Percentiles rank a stretch among this genome's conserved stretches.
Evolutionary conservation across 352 stramenopile genomes (phyloP).

Genomic region (Phytophthora hibernalis): DNA sequence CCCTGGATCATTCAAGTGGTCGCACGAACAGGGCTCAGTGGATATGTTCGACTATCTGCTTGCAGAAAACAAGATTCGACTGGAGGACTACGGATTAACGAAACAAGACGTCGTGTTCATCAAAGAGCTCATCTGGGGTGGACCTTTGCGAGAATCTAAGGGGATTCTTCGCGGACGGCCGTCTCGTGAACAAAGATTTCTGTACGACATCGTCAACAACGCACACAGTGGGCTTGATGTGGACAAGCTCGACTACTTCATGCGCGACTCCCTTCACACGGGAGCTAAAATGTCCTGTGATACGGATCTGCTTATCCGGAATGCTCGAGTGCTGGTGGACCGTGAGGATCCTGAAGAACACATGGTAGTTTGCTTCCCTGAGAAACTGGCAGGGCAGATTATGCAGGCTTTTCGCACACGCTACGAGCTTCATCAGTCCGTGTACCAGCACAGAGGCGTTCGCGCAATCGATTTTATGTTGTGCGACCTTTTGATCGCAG

Average conservation of each 20-base stretch:
- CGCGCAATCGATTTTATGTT: constrained; percentile 92
- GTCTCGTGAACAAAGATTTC: constrained; percentile 56
- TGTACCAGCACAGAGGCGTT: constrained; percentile 89
- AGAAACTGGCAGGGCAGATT: constrained; percentile 86
- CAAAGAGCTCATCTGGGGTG: constrained; percentile 81
- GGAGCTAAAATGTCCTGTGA: constrained; percentile 82
- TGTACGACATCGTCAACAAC: constrained; percentile 94
- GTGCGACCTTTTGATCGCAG: constrained; percentile 75
- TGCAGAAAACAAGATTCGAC: constrained; percentile 55
- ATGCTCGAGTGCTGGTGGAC: constrained; percentile 74
- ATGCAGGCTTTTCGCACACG: constrained; percentile 91
- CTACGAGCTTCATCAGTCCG: constrained; percentile 86
- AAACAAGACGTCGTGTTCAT: constrained; percentile 75
- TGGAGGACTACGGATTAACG: constrained; percentile 58
- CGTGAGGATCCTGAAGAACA: constrained; percentile 44
- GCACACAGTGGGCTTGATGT: constrained; percentile 86
- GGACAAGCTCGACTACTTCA: constrained; percentile 93
- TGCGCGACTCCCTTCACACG: constrained; percentile 82
- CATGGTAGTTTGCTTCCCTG: constrained; percentile 84
- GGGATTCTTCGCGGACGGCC: constrained; percentile 49
- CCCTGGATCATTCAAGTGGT: constrained; percentile 55
- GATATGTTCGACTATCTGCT: constrained; percentile 81
- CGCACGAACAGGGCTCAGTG: constrained; percentile 78
- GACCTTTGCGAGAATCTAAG: constrained; percentile 49
- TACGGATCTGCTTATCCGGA: constrained; percentile 76